These are phyloP conservation scores for Magnolia kwangsiensis DNA, from an alignment of 164 flowering plant genomes.

Conservation along the genomic window DNA sequence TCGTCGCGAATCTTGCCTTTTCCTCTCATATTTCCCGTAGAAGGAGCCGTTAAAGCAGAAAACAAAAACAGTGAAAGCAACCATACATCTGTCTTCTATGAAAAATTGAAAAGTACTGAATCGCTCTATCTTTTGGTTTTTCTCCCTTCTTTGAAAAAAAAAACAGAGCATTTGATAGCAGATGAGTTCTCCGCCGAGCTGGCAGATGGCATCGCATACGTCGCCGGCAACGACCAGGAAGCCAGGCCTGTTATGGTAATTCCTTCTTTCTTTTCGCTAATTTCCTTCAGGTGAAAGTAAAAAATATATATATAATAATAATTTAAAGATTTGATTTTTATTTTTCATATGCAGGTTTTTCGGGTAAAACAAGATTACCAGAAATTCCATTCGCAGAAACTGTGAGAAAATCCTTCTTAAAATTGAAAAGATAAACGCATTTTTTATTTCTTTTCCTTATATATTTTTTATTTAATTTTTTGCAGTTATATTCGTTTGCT, in stretches of 20 bases:
- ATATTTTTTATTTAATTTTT: slow-evolving; percentile 2
- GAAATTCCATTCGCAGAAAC: slow-evolving; percentile 84
- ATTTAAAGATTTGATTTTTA: background rate
- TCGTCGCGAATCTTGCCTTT: slow-evolving; percentile 35
- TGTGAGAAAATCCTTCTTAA: slow-evolving; percentile 40
- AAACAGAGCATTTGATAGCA: slow-evolving; percentile 74
- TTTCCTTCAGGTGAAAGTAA: background rate
- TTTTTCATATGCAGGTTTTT: slow-evolving; percentile 53
- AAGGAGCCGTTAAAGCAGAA: slow-evolving; percentile 25
- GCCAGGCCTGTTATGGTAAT: slow-evolving; percentile 82
- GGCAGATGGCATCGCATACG: slow-evolving; percentile 91
- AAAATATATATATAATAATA: background rate
- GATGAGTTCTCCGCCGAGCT: slow-evolving; percentile 95
- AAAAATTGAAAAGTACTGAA: background rate
- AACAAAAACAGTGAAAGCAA: slow-evolving; percentile 7
- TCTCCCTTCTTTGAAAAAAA: background rate
- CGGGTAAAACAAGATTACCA: slow-evolving; percentile 95
- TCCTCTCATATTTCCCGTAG: slow-evolving; percentile 5
- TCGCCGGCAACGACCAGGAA: slow-evolving; percentile 85
- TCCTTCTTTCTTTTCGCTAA: background rate
- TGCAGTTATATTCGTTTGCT: slow-evolving; percentile 76
- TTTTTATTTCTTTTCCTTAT: background rate
- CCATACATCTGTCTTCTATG: background rate
- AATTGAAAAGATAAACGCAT: background rate
- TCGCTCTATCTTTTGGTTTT: background rate